Evolutionary conservation across 2,329 filamentous ascomycete genomes (phyloP).

Genomic region (Penicillium sp.): DNA sequence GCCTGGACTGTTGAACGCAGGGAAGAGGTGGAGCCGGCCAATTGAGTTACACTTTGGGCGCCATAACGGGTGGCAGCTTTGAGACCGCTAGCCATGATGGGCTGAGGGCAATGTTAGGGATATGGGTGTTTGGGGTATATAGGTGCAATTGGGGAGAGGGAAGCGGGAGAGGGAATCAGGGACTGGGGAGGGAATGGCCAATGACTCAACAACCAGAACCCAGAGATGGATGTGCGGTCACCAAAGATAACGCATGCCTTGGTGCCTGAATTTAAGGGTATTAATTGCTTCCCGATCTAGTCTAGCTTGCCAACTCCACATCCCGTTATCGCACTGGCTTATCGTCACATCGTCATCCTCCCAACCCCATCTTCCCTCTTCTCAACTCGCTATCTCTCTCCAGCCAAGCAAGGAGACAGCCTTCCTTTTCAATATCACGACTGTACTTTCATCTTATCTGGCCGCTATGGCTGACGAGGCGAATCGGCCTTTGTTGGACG

Average conservation of each 20-base stretch:
- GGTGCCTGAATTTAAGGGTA: constrained; percentile 4
- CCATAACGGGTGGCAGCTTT: constrained; percentile 30
- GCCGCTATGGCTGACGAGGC: constrained; percentile 38
- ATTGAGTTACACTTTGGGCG: constrained; percentile 29
- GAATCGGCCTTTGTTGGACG: constrained; percentile 31
- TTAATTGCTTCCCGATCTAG: neutral
- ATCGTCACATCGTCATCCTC: constrained; percentile 18
- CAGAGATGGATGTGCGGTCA: constrained; percentile 1
- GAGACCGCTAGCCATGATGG: constrained; percentile 30
- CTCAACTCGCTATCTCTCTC: neutral
- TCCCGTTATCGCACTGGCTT: constrained; percentile 20
- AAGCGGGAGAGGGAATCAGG: neutral
- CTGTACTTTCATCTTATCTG: neutral
- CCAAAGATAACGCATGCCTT: neutral
- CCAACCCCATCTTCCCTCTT: neutral
- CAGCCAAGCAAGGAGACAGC: neutral
- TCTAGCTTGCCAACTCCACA: constrained; percentile 17
- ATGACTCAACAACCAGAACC: constrained; percentile 4
- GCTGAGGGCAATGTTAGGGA: constrained; percentile 3
- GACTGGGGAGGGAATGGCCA: constrained; percentile 9
- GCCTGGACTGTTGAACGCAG: constrained; percentile 26
- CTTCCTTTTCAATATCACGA: neutral
- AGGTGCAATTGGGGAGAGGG: constrained; percentile 9
- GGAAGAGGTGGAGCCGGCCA: constrained; percentile 27
- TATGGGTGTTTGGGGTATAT: constrained; percentile 2